Base-by-base conservation (phyloP, 139 green algal species). In the Helicosporidium sp. region DNA sequence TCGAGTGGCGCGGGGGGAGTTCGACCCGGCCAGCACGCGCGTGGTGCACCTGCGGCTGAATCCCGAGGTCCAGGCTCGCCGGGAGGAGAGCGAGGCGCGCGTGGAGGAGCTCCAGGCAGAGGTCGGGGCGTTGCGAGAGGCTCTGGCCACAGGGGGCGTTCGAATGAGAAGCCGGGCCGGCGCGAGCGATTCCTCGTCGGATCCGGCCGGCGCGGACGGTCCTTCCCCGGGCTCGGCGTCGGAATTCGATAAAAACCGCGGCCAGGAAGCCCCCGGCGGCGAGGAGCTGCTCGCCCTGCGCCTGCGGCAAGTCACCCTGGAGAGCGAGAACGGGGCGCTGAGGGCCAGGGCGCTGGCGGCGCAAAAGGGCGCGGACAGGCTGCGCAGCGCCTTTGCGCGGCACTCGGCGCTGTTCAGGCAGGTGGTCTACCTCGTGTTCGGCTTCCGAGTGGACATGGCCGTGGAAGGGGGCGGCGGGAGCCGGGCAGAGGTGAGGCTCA, bases 21-120 rank as follows among this genome's bases (percentile, higher is more conserved):
- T 68, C 49, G 65, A 78, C 45, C 46, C 57, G 4, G 51, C 46
- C 13, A 59, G 48, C 42, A 80, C 68, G 20, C 64, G 66, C 4
- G 74, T 91, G 41, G 48, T 91, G 50, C 80, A 91, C 63, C 51
- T 85, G 33, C 63, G 68, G 51, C 52, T 54, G 51, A 89, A 89
- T 62, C 79, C 79, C 0, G 68, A 83, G 49, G 54, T 63, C 0
- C 60, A 70, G 58, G 41, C 40, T 34, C 26, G 45, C 19, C 24
- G 51, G 12, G 46, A 63, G 47, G 26, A 22, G 15, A 22, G 55
- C 5, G 42, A 64, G 3, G 34, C 51, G 4, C 48, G 48, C 17
- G 29, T 64, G n/a, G 44, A 36, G 12, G 19, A 55, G 43, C 49
- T 64, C 34, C 43, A 69, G 8, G 37, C 25, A 39, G 61, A 62